These are phyloP conservation scores for Saitoella complicata DNA, from an alignment of 805 yeast species.

Conservation along the genomic window DNA sequence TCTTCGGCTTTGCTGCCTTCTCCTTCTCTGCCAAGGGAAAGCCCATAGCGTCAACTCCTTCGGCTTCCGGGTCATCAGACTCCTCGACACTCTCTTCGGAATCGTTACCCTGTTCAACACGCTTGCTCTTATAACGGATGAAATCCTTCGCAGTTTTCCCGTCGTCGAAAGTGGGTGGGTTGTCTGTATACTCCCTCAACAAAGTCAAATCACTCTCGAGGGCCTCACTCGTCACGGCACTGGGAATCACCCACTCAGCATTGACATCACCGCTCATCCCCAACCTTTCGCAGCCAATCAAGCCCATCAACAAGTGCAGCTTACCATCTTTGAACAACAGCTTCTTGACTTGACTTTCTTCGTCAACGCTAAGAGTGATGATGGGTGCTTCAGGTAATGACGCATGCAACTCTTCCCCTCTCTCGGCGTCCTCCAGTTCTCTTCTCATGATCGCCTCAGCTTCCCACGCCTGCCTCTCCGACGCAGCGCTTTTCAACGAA, in stretches of 20 bases:
- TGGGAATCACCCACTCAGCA: constrained; percentile 19
- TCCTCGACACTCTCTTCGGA: neutral
- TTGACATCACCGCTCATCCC: neutral
- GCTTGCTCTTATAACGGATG: neutral
- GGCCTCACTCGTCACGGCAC: constrained; percentile 18
- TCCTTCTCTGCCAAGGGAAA: neutral
- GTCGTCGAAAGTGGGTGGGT: constrained; percentile 23
- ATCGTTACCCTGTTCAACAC: neutral
- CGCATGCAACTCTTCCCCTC: constrained; percentile 1
- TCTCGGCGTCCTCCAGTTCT: neutral
- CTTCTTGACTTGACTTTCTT: constrained; percentile 13
- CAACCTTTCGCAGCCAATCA: constrained; percentile 28
- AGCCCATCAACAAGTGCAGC: constrained; percentile 30
- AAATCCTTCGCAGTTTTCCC: constrained; percentile 10
- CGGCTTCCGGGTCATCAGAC: neutral
- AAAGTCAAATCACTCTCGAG: constrained; percentile 24
- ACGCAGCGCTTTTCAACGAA: constrained; percentile 23
- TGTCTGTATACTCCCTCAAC: constrained; percentile 28
- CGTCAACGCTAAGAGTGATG: constrained; percentile 7
- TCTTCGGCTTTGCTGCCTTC: neutral
- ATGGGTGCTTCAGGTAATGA: constrained; percentile 12
- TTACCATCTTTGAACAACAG: constrained; percentile 31
- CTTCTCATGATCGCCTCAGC: too few species aligned
- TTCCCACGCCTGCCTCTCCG: constrained; percentile 15
- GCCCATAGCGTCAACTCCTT: neutral